phyloP scores from a whole-genome alignment of 805 yeast genomes.

The Zygotorulaspora florentina region DNA sequence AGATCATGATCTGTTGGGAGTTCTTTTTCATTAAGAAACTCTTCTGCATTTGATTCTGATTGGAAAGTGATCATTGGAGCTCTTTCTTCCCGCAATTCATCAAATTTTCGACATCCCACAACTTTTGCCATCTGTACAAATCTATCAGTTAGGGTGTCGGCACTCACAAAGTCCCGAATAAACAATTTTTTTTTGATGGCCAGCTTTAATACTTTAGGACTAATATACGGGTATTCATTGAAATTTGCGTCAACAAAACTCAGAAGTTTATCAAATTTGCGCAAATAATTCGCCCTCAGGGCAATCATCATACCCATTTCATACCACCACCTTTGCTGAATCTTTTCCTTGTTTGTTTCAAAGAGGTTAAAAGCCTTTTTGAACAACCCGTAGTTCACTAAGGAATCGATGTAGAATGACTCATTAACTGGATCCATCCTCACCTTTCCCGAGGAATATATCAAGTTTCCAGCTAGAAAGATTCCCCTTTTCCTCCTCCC shows the following conservation, averaged over 20 bases:
- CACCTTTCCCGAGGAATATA: slow-evolving; percentile 41
- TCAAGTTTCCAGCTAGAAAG: slow-evolving; percentile 40
- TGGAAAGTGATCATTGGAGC: slow-evolving; percentile 21
- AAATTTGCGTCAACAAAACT: slow-evolving; percentile 27
- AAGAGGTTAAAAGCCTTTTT: slow-evolving; percentile 39
- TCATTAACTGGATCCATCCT: slow-evolving; percentile 51
- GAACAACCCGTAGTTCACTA: slow-evolving; percentile 35
- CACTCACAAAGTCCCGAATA: slow-evolving; percentile 26
- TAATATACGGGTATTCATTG: slow-evolving; percentile 31
- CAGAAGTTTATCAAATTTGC: slow-evolving; percentile 37
- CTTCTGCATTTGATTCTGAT: slow-evolving; percentile 31
- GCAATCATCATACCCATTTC: slow-evolving; percentile 45
- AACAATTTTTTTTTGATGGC: slow-evolving; percentile 36
- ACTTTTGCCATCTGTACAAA: slow-evolving; percentile 26
- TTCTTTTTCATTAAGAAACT: slow-evolving; percentile 29
- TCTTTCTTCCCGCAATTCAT: not conserved
- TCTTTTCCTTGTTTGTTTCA: slow-evolving; percentile 33
- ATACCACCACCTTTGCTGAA: slow-evolving; percentile 49
- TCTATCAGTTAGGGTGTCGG: slow-evolving; percentile 34
- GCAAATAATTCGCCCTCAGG: slow-evolving; percentile 34
- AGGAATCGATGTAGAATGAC: slow-evolving; percentile 44
- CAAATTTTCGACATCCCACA: slow-evolving; percentile 22
- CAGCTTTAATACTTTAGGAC: slow-evolving; percentile 36
- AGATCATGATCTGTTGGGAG: slow-evolving; percentile 27
- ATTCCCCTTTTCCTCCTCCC: slow-evolving; percentile 35